Evolutionary conservation across 108 stramenopile species (phyloP).

Genomic region (Phaeodactylum tricornutum): DNA sequence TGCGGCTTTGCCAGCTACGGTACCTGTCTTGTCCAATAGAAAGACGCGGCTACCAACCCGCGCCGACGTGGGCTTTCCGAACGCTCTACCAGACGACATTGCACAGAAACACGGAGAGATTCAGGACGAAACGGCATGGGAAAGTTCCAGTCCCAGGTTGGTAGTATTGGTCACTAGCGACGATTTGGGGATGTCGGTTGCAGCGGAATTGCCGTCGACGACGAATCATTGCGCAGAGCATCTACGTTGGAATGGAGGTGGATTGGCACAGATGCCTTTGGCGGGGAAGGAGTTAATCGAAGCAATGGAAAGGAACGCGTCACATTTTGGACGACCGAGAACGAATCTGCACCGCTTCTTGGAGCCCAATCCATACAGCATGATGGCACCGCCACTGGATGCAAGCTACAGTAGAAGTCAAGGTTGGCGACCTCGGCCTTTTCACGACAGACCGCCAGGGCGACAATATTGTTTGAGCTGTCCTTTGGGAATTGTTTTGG

Average conservation of each 20-base stretch:
- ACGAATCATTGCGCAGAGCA: constrained; percentile 7
- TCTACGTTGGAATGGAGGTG: constrained; percentile 28
- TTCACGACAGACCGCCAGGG: constrained; percentile 66
- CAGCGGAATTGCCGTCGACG: constrained; percentile 2
- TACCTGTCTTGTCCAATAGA: constrained; percentile 49
- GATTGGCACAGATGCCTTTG: constrained; percentile 41
- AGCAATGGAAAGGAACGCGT: constrained; percentile 36
- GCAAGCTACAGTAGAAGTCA: constrained; percentile 39
- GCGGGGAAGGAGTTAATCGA: constrained; percentile 47
- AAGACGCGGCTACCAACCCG: constrained; percentile 63
- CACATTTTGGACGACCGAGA: constrained; percentile 14
- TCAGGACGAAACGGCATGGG: constrained; percentile 62
- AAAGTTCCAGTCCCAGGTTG: constrained; percentile 69
- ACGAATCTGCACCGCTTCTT: neutral
- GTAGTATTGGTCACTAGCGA: constrained; percentile 48
- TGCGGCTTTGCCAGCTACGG: constrained; percentile 28
- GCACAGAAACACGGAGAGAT: constrained; percentile 57
- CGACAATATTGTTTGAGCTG: constrained; percentile 38
- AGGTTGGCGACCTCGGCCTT: constrained; percentile 67
- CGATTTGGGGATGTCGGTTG: constrained; percentile 30
- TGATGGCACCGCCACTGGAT: constrained; percentile 74
- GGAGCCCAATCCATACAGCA: constrained; percentile 23
- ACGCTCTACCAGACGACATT: constrained; percentile 53
- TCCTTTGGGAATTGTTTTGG: constrained; percentile 43
- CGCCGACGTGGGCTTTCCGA: constrained; percentile 75